phyloP scores from a whole-genome alignment of 768 basidiomycete genomes.

The Boletus rubroflammeus region DNA sequence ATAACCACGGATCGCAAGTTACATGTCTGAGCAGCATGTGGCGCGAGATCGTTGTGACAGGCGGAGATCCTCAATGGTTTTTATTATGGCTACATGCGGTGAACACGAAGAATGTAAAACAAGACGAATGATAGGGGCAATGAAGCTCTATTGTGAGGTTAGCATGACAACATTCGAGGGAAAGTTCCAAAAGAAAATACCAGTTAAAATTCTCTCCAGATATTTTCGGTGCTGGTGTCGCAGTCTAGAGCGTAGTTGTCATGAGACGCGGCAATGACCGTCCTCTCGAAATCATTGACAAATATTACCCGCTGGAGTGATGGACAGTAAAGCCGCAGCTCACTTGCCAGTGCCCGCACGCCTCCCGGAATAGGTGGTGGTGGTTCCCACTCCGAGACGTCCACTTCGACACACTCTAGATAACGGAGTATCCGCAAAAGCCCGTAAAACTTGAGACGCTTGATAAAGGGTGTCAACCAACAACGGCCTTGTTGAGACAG shows the following conservation, averaged over 20 bases:
- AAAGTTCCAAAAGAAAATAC: constrained; percentile 12
- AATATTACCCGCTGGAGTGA: constrained; percentile 53
- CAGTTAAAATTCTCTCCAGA: constrained; percentile 33
- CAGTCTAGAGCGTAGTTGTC: constrained; percentile 29
- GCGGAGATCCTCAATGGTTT: constrained; percentile 6
- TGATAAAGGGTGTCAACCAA: constrained; percentile 7
- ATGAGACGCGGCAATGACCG: constrained; percentile 37
- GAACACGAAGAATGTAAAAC: constrained; percentile 14
- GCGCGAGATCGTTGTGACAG: neutral
- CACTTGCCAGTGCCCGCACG: constrained; percentile 54
- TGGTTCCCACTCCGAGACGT: constrained; percentile 64
- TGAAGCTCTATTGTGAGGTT: constrained; percentile 1
- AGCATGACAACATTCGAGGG: neutral
- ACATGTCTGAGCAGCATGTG: neutral
- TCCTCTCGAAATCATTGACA: constrained; percentile 60
- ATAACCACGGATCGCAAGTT: neutral
- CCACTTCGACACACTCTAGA: constrained; percentile 57
- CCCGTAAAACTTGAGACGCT: constrained; percentile 64
- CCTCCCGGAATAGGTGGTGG: constrained; percentile 49
- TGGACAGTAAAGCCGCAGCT: constrained; percentile 59
- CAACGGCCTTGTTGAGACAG: neutral
- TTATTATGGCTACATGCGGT: constrained; percentile 18
- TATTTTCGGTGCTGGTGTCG: constrained; percentile 22
- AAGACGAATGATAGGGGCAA: constrained; percentile 1
- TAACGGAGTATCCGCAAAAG: constrained; percentile 49